Conservation (phyloP, 2,329 filamentous ascomycete species). For the Fusarium drepaniforme region DNA sequence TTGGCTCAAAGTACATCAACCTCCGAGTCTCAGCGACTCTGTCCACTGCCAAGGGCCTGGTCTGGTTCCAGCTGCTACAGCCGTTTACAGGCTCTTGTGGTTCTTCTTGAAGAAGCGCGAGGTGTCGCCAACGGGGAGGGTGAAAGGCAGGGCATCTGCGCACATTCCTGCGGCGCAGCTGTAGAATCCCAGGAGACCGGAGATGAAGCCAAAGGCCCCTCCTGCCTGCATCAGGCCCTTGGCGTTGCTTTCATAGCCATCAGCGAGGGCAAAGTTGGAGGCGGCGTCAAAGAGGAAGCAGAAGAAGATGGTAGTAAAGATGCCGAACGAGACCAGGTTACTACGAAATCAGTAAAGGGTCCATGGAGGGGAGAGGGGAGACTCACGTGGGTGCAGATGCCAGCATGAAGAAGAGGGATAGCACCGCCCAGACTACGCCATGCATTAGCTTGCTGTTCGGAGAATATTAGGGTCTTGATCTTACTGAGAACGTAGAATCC, state of each 20-base stretch:
- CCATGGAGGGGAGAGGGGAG: too few species aligned
- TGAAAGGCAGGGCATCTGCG: slow-evolving; percentile 40
- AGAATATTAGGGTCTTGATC: neutral
- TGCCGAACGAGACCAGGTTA: slow-evolving; percentile 44
- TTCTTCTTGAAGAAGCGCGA: slow-evolving; percentile 33
- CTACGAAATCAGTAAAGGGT: neutral
- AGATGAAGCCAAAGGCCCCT: slow-evolving; percentile 43
- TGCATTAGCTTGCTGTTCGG: neutral
- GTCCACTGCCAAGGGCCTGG: neutral
- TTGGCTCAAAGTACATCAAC: neutral
- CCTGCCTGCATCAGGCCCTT: slow-evolving; percentile 33
- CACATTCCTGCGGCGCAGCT: slow-evolving; percentile 40
- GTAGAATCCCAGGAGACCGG: slow-evolving; percentile 44
- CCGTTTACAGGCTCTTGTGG: slow-evolving; percentile 7
- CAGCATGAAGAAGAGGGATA: slow-evolving; percentile 45
- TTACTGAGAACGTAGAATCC: slow-evolving; percentile 45
- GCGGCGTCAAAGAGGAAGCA: slow-evolving; percentile 42
- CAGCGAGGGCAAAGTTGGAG: slow-evolving; percentile 40
- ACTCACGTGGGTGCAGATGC: slow-evolving; percentile 39
- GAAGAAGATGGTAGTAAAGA: slow-evolving; percentile 41
- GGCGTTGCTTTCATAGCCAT: slow-evolving; percentile 33
- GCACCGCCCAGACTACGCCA: slow-evolving; percentile 42
- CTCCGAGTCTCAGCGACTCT: neutral
- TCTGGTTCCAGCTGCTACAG: too few species aligned
- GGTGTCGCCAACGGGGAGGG: slow-evolving; percentile 41